phyloP scores from a whole-genome alignment of 129 eudicot genomes.

The Lactuca sativa region DNA sequence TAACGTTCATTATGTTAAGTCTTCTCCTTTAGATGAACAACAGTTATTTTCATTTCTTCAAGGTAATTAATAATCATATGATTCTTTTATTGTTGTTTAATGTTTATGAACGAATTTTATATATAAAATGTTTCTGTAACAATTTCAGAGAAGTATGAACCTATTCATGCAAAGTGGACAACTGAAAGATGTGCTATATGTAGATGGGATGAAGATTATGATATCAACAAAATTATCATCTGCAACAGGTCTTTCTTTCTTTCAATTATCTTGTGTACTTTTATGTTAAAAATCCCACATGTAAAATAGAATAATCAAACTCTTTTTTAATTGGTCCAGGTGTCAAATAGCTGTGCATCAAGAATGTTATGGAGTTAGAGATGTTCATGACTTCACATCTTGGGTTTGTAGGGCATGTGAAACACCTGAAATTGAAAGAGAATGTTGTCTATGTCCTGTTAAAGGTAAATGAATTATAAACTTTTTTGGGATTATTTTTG shows the following conservation, averaged over 20 bases:
- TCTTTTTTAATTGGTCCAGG: conserved; percentile 35
- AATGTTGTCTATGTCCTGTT: conserved; percentile 95
- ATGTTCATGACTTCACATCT: conserved; percentile 72
- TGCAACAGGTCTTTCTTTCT: conserved; percentile 67
- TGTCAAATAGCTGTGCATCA: conserved; percentile 97
- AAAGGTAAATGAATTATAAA: conserved; percentile 47
- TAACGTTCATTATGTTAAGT: conserved; percentile 39
- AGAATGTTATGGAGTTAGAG: conserved; percentile 90
- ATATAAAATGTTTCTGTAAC: not conserved
- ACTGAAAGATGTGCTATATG: conserved; percentile 95
- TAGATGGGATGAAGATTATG: conserved; percentile 97
- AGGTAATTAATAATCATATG: conserved; percentile 37
- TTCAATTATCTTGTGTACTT: conserved; percentile 3
- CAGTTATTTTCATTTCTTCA: conserved; percentile 57
- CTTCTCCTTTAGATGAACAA: conserved; percentile 49
- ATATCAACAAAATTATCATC: conserved; percentile 84
- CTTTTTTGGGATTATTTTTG: conserved; percentile 8
- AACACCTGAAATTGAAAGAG: conserved; percentile 64
- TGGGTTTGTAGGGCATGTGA: conserved; percentile 99
- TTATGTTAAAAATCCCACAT: not conserved
- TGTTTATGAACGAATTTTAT: not conserved
- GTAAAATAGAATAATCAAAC: not conserved
- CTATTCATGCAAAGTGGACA: conserved; percentile 90
- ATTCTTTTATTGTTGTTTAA: conserved; percentile 8
- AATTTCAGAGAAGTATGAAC: conserved; percentile 64